These are phyloP conservation scores for Ganoderma sp. DNA, from an alignment of 1,284 basidiomycete genomes.

Conservation along the genomic window DNA sequence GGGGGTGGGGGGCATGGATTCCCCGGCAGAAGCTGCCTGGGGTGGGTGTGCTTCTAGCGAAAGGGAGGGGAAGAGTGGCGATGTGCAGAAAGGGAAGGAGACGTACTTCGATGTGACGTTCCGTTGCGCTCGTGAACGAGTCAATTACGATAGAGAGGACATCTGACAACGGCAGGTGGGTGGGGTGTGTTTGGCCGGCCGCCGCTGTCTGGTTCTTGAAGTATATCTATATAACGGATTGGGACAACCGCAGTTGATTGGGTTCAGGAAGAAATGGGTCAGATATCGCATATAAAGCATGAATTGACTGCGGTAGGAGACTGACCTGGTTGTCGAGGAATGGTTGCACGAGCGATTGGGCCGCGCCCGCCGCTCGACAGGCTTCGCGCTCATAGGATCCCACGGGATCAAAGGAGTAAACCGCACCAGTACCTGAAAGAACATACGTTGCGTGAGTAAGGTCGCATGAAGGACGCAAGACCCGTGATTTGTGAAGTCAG, in stretches of 20 bases:
- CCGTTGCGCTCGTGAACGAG: slow-evolving; percentile 92
- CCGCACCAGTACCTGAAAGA: slow-evolving; percentile 81
- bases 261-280: slow-evolving; percentile 56
- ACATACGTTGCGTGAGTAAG: slow-evolving; percentile 15
- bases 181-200: slow-evolving; percentile 71
- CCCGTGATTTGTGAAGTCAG: background rate
- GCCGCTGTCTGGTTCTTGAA: slow-evolving; percentile 89
- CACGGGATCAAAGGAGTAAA: slow-evolving; percentile 97
- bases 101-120: slow-evolving; percentile 91
- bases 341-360: slow-evolving; percentile 89
- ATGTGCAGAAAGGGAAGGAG: slow-evolving; percentile 14
- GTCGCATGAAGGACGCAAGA: slow-evolving; percentile 2
- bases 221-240: slow-evolving; percentile 72
- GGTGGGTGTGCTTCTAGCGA: background rate
- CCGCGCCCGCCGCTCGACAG: slow-evolving; percentile 92
- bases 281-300: slow-evolving; percentile 6
- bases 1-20: background rate
- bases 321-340: slow-evolving; percentile 95
- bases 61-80: slow-evolving; percentile 5
- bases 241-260: slow-evolving; percentile 36
- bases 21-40: background rate
- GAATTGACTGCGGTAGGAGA: slow-evolving; percentile 9
- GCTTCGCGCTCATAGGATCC: slow-evolving; percentile 95
- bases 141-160: slow-evolving; percentile 90
- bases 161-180: slow-evolving; percentile 79